Base-by-base conservation (phyloP, 2,329 filamentous ascomycete genomes). In the Neoscytalidium dimidiatum region DNA sequence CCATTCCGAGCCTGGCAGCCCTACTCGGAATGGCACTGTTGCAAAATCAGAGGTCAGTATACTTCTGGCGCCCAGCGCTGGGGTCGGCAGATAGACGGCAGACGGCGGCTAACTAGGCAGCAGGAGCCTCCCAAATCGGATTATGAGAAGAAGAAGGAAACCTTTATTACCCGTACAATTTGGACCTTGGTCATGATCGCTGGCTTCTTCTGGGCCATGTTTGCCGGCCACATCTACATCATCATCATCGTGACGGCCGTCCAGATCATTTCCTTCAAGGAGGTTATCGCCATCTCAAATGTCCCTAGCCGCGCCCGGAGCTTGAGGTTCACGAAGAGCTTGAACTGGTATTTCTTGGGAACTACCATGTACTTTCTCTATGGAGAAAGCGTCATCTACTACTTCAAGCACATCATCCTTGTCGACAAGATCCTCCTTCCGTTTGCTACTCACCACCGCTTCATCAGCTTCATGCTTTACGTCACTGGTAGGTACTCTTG, bases 271-370 rank as follows among this genome's bases (percentile, higher is more conserved):
- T 97, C 92, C 64, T 99, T 98, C 87, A 98, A 97, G 83, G 95
- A 99, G 81, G 95, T 99, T 73, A 98, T 99, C 75, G 94, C 94
- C 68, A 98, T 99, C 73, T 91, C 94, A 71, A 96, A 94, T 76
- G 92, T 98, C 7, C 94, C 95, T 62, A 96, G 92, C 78, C 89
- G 91, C 73, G 94, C 94, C 68, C 90, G 94, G 74, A 92, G 94
- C 76, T 84, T 99, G 67, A 91, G 91, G 66, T 96, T 96, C 72
- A 97, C 94, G 69, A 97, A 97, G 83, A 93, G 92, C 70, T 83
- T 99, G 72, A 98, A 98, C 80, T 99, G 95, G 95, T 99, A 99
- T 80, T 99, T 96, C 83, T 85, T 99, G 62, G 95, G 93, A n/a
- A 92, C 92, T 28, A 97, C 94, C 71, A 98, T 99, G 94, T 99